Base-by-base conservation (phyloP, 2,329 filamentous ascomycete species). In the Fusarium burgessii region DNA sequence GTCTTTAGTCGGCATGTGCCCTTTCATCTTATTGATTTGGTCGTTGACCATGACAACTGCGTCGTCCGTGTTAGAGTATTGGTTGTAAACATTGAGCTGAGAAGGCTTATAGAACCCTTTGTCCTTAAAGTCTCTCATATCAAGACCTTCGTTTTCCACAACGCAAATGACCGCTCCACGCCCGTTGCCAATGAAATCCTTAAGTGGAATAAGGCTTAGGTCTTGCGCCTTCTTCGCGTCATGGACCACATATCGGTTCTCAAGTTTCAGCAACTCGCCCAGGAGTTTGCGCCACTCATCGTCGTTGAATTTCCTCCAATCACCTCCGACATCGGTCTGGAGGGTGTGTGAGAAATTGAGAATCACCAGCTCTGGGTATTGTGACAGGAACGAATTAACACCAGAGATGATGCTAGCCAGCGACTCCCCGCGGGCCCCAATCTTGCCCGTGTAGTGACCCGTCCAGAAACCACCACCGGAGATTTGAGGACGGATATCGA, bases 401-500 rank as follows among this genome's bases (percentile, higher is more conserved):
- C 47, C 33, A 25, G 47, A 36, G 17, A 50, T 50, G 15, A 38
- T 50, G 47, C 32, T 50, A 8, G 47, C 47, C 47, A 50, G 33
- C 12, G 33, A 36, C 47, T 50, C 47, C 20, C 47, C 47, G 47
- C 47, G 47, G 47, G 32, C 47, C 13, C 47, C 47, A 36, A 50
- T 50, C 33, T 50, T 50, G 20, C 47, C 33, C n/a, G 47, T 36
- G 20, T 50, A 50, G 33, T 50, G 47, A 50, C 47, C 47, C 6
- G 47, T 50, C 47, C 47, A 50, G 33, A 50, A 50, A 23, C 20
- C 47, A 36, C 47, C 33, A 11, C 32, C 47, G 10, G 47, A 50
- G 47, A 50, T 50, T 36, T 36, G 47, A 36, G 47, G 47, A 50
- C 47, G 47, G n/a, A 50, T n/a, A 23, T 50, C 47, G 10, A 50